These are phyloP conservation scores for Pyrus pyrifolia DNA, from an alignment of 306 rosid species.

Conservation along the genomic window DNA sequence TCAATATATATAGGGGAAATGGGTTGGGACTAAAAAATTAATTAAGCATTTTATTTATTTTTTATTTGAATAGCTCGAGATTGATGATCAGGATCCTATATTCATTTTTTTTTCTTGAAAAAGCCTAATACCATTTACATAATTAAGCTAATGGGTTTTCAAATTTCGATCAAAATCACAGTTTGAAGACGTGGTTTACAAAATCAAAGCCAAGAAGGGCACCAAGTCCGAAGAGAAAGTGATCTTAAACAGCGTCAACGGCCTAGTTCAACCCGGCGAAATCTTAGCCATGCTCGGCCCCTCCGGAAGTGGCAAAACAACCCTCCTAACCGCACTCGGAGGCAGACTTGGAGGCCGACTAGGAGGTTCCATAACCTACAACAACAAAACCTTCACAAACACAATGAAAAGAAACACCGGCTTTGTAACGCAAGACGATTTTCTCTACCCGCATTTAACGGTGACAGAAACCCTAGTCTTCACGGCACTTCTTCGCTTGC, in stretches of 20 bases:
- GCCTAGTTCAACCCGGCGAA: conserved; percentile 64
- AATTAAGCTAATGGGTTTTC: background rate
- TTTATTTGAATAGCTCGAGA: background rate
- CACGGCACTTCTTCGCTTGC: conserved; percentile 67
- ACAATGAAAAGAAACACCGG: conserved; percentile 49
- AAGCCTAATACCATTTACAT: background rate
- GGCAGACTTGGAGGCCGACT: conserved; percentile 48
- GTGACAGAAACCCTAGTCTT: conserved; percentile 62
- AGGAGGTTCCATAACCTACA: conserved; percentile 38
- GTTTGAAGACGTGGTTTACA: conserved; percentile 57
- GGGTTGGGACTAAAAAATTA: background rate
- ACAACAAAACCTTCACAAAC: conserved; percentile 38
- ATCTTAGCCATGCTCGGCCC: conserved; percentile 83
- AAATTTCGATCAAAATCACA: conserved; percentile 1
- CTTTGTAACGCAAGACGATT: conserved; percentile 75
- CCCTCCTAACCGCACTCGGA: conserved; percentile 62
- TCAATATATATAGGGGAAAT: background rate
- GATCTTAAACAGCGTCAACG: conserved; percentile 50
- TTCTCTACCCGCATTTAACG: conserved; percentile 54
- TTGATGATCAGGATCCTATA: background rate
- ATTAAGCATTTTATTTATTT: too few relatives aligned
- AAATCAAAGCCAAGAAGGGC: conserved; percentile 27
- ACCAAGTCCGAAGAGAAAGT: conserved; percentile 27
- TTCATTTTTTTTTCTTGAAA: background rate
- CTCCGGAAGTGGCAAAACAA: conserved; percentile 86